phyloP scores from a whole-genome alignment of 2,329 filamentous ascomycete genomes.

The Rugonectria rugulosa region DNA sequence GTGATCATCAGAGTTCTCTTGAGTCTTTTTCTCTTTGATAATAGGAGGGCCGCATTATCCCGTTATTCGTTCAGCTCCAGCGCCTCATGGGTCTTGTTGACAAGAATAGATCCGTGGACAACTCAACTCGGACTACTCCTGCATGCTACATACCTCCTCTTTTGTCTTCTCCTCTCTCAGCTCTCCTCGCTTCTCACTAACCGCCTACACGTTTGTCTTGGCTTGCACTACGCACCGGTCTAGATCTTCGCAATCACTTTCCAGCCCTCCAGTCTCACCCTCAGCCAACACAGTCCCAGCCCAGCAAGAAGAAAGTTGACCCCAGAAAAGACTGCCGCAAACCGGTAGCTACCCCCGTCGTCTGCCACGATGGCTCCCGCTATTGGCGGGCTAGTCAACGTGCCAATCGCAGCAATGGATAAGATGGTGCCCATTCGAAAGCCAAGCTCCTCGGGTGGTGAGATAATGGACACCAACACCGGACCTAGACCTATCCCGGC shows the following conservation, averaged over 20 bases:
- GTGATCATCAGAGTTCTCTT: neutral
- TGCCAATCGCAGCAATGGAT: constrained; percentile 23
- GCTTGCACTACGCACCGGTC: neutral
- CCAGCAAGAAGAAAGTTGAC: constrained; percentile 26
- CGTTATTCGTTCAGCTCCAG: neutral
- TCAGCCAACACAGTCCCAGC: constrained; percentile 20
- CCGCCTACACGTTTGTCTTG: neutral
- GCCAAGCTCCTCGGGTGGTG: constrained; percentile 24
- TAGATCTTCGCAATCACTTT: constrained; percentile 20
- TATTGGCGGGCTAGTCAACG: constrained; percentile 25
- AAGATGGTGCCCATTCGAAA: constrained; percentile 27
- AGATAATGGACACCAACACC: constrained; percentile 23
- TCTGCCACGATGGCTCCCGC: constrained; percentile 19
- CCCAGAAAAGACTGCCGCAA: constrained; percentile 27
- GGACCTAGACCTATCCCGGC: constrained; percentile 22
- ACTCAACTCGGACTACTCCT: no score
- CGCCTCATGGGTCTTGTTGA: neutral
- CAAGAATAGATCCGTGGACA: neutral
- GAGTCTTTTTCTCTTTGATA: neutral
- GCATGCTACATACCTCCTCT: no score
- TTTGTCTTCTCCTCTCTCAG: neutral
- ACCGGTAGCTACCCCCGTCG: constrained; percentile 25
- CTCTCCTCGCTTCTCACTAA: neutral
- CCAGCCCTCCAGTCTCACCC: constrained; percentile 25
- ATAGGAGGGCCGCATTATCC: neutral